Conservation (phyloP, 2,329 filamentous ascomycete species). For the Cercospora nicotianae region DNA sequence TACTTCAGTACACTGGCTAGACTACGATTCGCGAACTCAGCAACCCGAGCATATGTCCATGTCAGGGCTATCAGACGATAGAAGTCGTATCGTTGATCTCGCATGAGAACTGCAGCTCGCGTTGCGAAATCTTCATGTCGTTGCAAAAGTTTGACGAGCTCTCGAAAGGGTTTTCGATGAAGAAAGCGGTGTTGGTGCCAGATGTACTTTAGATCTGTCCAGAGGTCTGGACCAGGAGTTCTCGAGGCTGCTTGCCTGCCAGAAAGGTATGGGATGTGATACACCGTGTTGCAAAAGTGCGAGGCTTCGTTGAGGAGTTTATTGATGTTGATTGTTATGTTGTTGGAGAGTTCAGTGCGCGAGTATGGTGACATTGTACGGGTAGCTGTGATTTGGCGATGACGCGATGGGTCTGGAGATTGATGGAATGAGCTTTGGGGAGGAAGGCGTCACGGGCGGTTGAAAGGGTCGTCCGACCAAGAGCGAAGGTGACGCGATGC, state of each 20-base stretch:
- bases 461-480: no score
- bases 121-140: neutral
- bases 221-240: neutral
- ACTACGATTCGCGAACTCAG: neutral
- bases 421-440: neutral
- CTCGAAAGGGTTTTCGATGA: neutral
- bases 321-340: neutral
- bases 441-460: neutral
- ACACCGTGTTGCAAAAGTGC: neutral
- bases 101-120: neutral
- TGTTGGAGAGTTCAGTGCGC: neutral
- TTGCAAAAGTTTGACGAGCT: neutral
- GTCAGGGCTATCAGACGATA: neutral
- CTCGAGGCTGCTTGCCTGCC: neutral
- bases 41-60: slow-evolving; percentile 2
- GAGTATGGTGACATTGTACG: neutral
- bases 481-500: neutral
- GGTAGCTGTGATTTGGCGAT: neutral
- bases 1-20: neutral
- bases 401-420: neutral
- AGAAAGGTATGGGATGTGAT: neutral
- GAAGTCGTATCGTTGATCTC: neutral
- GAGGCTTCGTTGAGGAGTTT: neutral
- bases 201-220: neutral
- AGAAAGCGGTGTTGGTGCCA: neutral